These are phyloP conservation scores for Leucosporidium scottii DNA, from an alignment of 768 basidiomycete genomes.

Conservation along the genomic window DNA sequence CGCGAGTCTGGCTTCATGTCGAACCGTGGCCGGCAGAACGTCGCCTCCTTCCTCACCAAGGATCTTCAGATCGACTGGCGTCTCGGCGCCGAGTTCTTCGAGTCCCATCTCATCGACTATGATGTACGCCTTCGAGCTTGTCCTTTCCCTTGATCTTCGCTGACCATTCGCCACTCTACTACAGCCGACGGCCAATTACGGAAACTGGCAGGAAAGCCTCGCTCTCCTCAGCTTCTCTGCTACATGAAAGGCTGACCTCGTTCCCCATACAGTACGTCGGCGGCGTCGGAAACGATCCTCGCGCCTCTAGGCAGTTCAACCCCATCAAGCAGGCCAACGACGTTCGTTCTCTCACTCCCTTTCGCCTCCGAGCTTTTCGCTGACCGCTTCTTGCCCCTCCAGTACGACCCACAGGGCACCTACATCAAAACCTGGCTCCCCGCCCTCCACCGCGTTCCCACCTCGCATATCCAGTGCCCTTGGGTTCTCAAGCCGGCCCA, in stretches of 20 bases:
- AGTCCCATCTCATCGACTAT: constrained; percentile 44
- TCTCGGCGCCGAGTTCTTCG: constrained; percentile 49
- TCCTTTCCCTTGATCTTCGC: not conserved
- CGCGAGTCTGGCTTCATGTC: constrained; percentile 41
- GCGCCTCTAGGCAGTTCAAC: constrained; percentile 36
- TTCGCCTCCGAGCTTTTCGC: not conserved
- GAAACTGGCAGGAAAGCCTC: constrained; percentile 32
- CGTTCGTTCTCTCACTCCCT: constrained; percentile 4
- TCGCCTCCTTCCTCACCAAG: constrained; percentile 46
- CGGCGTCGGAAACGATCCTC: constrained; percentile 34
- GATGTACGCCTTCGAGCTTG: constrained; percentile 32
- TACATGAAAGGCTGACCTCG: not conserved
- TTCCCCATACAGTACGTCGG: not conserved
- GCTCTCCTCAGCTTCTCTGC: not conserved
- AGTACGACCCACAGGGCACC: constrained; percentile 29
- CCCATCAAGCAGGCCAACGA: constrained; percentile 37
- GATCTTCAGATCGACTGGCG: constrained; percentile 48
- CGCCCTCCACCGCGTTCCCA: constrained; percentile 20
- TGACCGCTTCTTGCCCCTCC: not conserved
- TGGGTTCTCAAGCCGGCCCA: constrained; percentile 30
- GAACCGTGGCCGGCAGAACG: constrained; percentile 48
- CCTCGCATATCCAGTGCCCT: constrained; percentile 25
- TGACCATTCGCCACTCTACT: not conserved
- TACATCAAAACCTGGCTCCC: constrained; percentile 35
- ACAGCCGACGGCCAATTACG: constrained; percentile 17